phyloP scores from a whole-genome alignment of 805 yeast species.

The Cyberlindnera euphorbiiphila region DNA sequence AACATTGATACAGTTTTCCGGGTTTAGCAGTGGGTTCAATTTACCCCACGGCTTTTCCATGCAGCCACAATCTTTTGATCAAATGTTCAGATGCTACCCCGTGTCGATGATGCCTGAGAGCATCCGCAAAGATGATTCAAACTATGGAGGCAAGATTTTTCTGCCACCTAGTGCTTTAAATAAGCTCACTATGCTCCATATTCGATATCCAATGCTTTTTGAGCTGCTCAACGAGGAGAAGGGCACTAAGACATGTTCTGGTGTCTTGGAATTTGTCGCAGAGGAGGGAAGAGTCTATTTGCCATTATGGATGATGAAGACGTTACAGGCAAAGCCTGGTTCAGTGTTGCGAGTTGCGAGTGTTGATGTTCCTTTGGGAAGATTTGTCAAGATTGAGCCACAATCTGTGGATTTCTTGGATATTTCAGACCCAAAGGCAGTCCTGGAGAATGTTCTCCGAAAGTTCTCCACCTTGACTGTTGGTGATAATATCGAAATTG shows the following conservation, averaged over 20 bases:
- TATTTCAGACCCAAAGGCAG: conserved; percentile 94
- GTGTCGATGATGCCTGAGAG: conserved; percentile 77
- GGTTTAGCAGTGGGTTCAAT: conserved; percentile 30
- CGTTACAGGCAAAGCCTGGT: conserved; percentile 71
- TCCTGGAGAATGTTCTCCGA: conserved; percentile 85
- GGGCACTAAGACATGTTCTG: conserved; percentile 69
- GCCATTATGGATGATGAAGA: conserved; percentile 95
- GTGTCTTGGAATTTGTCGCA: conserved; percentile 93
- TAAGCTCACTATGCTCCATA: conserved; percentile 83
- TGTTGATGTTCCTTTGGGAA: conserved; percentile 80
- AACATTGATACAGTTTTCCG: conserved; percentile 31
- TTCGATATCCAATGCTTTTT: conserved; percentile 94
- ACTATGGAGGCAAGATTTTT: conserved; percentile 94
- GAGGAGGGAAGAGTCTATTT: conserved; percentile 95
- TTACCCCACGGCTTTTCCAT: conserved; percentile 4
- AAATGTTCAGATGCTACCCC: conserved; percentile 89
- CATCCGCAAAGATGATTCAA: conserved; percentile 68
- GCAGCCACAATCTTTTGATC: conserved; percentile 59
- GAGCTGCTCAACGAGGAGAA: conserved; percentile 67
- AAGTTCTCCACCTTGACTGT: conserved; percentile 85
- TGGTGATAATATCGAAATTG: conserved; percentile 78
- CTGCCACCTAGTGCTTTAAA: conserved; percentile 90
- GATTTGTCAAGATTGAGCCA: conserved; percentile 90
- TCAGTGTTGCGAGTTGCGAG: conserved; percentile 70
- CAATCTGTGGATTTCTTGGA: conserved; percentile 92